These are phyloP conservation scores for Azolla pinnata DNA, from an alignment of 75 land plant species.

Conservation along the genomic window DNA sequence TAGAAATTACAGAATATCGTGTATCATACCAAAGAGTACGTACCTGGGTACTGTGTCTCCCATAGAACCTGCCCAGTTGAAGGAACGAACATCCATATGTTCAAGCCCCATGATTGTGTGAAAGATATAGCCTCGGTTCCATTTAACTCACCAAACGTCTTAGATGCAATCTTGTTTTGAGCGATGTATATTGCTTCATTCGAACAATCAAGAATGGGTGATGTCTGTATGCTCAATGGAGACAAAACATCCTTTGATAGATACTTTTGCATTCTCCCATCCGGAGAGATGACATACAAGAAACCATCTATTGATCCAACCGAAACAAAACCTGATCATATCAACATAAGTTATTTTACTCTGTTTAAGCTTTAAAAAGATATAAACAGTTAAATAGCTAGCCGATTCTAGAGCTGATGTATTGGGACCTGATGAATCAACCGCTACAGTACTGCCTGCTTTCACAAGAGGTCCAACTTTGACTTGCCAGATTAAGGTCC, in stretches of 20 bases:
- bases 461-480: conserved; percentile 41
- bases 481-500: conserved; percentile 37
- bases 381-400: no score
- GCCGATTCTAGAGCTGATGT: background rate
- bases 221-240: conserved; percentile 29
- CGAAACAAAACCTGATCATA: conserved; percentile 54
- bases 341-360: no score
- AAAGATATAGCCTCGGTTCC: conserved; percentile 28
- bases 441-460: conserved; percentile 18
- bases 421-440: conserved; percentile 43
- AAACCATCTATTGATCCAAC: conserved; percentile 55
- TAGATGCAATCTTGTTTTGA: conserved; percentile 31
- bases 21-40: background rate
- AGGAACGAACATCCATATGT: conserved; percentile 29
- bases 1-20: background rate
- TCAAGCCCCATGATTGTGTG: conserved; percentile 18
- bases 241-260: conserved; percentile 11
- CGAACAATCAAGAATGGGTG: conserved; percentile 47
- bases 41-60: conserved; percentile 40
- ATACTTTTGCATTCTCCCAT: conserved; percentile 31
- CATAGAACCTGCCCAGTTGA: conserved; percentile 39
- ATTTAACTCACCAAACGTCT: conserved; percentile 16
- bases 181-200: conserved; percentile 38
- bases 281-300: conserved; percentile 50
- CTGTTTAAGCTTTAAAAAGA: no score